These are phyloP conservation scores for Berkeleyomyces rouxiae DNA, from an alignment of 2,329 filamentous ascomycete species.

Conservation along the genomic window DNA sequence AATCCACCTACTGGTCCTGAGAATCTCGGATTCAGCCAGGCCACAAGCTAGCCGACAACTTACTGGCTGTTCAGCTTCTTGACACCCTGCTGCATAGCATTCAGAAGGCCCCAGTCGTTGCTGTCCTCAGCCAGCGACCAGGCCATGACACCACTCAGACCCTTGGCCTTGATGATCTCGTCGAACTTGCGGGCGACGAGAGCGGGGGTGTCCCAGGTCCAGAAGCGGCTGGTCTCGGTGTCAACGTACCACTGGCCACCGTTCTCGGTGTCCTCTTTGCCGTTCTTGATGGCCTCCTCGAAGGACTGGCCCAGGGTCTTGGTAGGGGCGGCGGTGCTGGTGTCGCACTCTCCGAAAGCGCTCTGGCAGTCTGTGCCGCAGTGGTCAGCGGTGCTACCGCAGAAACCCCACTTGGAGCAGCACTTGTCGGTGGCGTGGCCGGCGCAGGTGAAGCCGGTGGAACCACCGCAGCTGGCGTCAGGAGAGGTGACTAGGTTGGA, in stretches of 20 bases:
- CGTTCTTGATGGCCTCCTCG: slow-evolving; percentile 32
- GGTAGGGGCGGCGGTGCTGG: background rate
- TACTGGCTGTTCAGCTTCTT: background rate
- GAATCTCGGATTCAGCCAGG: no score
- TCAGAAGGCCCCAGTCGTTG: background rate
- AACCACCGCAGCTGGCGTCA: background rate
- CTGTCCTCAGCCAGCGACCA: slow-evolving; percentile 57
- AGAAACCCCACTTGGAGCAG: slow-evolving; percentile 30
- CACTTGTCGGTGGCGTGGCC: slow-evolving; percentile 38
- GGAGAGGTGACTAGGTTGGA: background rate
- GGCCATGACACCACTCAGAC: slow-evolving; percentile 54
- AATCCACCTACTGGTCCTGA: no score
- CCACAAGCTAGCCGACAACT: background rate
- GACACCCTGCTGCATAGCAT: background rate
- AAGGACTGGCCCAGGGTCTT: slow-evolving; percentile 29
- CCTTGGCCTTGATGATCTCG: slow-evolving; percentile 36
- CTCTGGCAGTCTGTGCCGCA: background rate
- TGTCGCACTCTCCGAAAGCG: background rate
- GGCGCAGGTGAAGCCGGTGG: slow-evolving; percentile 24
- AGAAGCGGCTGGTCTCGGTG: slow-evolving; percentile 40
- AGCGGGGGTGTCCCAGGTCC: slow-evolving; percentile 53
- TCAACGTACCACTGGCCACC: slow-evolving; percentile 60
- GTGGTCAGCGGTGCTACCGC: background rate
- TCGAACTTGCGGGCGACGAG: slow-evolving; percentile 46
- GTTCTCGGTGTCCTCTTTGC: slow-evolving; percentile 35